Percentiles rank a stretch among this genome's conserved stretches.
Evolutionary conservation across 768 basidiomycete genomes (phyloP).

Genomic region (Infundibulicybe gibba): DNA sequence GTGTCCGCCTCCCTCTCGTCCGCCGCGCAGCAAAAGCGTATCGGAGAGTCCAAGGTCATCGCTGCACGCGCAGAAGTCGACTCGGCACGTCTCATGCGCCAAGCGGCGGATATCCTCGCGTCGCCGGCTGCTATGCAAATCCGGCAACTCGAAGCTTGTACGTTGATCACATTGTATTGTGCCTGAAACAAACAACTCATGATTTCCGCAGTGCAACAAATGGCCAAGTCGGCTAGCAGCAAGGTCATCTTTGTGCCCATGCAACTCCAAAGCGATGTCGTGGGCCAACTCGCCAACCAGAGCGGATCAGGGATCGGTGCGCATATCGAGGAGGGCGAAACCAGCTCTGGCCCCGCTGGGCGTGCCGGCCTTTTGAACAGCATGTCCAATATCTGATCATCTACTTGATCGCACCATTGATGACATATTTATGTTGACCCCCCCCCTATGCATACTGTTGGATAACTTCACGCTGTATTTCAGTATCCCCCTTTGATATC

Average conservation of each 20-base stretch:
- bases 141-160: conserved; percentile 85
- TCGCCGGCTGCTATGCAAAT: conserved; percentile 98
- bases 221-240: conserved; percentile 85
- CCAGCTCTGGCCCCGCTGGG: conserved; percentile 34
- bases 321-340: conserved; percentile 30
- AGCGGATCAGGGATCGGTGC: conserved; percentile 22
- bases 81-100: conserved; percentile 91
- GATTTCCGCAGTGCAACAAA: conserved; percentile 65
- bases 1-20: conserved; percentile 89
- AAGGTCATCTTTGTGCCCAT: conserved; percentile 96
- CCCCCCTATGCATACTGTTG: no score
- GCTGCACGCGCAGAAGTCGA: conserved; percentile 96
- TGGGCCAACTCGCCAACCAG: conserved; percentile 38
- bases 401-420: background rate
- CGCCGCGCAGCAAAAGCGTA: conserved; percentile 95
- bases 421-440: background rate
- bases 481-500: no score
- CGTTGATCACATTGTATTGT: conserved; percentile 16
- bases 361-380: conserved; percentile 52
- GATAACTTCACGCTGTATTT: no score
- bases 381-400: conserved; percentile 39
- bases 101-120: conserved; percentile 93
- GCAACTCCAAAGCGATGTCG: conserved; percentile 79
- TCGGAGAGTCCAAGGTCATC: conserved; percentile 96
- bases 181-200: background rate